Percentiles rank a stretch among this genome's conserved stretches.
Evolutionary conservation across 179 eudicot species (phyloP).

Genomic region (Silene noctiflora): DNA sequence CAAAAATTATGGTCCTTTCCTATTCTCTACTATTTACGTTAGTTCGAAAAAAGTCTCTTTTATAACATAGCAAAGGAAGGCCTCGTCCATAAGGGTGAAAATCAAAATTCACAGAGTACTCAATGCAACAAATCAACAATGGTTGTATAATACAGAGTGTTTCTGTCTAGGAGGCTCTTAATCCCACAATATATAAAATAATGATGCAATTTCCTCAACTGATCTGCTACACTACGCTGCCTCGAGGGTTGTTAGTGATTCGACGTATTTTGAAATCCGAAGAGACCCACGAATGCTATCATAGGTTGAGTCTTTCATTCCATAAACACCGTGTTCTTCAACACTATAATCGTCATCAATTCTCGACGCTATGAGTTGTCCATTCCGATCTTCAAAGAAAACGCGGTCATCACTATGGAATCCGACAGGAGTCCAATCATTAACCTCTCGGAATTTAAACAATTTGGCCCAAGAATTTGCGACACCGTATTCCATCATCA

Average conservation of each 20-base stretch:
- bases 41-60: no score
- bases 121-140: no score
- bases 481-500: slow-evolving; percentile 8
- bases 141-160: no score
- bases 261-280: neutral
- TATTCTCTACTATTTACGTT: no score
- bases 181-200: no score
- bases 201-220: no score
- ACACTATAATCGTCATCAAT: neutral
- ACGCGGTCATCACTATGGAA: neutral
- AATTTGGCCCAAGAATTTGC: neutral
- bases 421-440: neutral
- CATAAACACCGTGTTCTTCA: neutral
- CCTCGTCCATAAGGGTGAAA: no score
- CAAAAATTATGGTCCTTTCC: no score
- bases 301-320: neutral
- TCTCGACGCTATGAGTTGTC: neutral
- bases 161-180: no score
- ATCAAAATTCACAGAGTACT: no score
- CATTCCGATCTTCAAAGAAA: neutral
- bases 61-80: no score
- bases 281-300: neutral
- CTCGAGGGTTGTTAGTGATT: neutral
- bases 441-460: neutral
- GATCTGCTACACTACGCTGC: neutral